Conservation (phyloP, 192 early-diverging fungal genomes). For the Gigaspora rosea region DNA sequence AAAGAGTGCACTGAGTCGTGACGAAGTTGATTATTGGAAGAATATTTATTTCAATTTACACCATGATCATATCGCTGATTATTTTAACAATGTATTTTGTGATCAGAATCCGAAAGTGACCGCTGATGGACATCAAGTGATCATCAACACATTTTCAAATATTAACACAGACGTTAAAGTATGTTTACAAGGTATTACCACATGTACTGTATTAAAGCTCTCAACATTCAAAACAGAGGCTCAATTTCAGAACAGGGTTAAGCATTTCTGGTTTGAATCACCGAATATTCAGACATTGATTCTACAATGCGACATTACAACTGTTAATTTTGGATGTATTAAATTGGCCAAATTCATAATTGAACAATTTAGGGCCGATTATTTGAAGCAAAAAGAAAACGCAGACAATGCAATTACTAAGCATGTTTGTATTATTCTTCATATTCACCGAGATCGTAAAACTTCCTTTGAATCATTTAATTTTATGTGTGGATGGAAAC, state of each 20-base stretch:
- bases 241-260: constrained; percentile 23
- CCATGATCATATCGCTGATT: constrained; percentile 5
- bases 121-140: constrained; percentile 8
- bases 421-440: constrained; percentile 29
- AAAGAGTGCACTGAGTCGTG: neutral
- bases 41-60: constrained; percentile 2
- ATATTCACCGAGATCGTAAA: constrained; percentile 30
- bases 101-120: neutral
- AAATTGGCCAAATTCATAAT: constrained; percentile 33
- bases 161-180: constrained; percentile 25
- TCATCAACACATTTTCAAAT: constrained; percentile 31
- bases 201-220: constrained; percentile 10
- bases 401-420: neutral
- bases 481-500: constrained; percentile 30
- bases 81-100: constrained; percentile 5
- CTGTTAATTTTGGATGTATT: constrained; percentile 25
- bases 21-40: constrained; percentile 19
- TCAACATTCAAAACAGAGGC: constrained; percentile 30
- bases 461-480: constrained; percentile 10
- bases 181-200: constrained; percentile 9
- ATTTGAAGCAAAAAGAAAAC: neutral
- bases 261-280: constrained; percentile 31
- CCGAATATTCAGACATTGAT: constrained; percentile 9
- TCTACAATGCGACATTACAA: constrained; percentile 29
- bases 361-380: constrained; percentile 26